Evolutionary conservation across 306 rosid genomes (phyloP).

Genomic region (Albizia julibrissin): DNA sequence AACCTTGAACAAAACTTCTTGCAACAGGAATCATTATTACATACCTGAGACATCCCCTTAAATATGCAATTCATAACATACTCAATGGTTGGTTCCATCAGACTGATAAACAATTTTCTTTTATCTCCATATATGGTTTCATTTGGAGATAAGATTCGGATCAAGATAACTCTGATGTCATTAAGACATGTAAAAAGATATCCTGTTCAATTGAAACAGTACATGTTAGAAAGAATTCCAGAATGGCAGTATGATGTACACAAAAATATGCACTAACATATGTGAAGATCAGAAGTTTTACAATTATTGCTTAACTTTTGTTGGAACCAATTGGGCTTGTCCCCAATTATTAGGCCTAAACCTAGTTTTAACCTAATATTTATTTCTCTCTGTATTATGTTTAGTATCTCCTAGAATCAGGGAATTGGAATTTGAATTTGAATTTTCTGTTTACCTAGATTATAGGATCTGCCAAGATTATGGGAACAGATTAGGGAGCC

Average conservation of each 20-base stretch:
- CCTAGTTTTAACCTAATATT: too few species aligned
- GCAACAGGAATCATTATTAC: slow-evolving; percentile 28
- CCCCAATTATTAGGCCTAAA: too few species aligned
- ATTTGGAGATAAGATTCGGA: slow-evolving; percentile 46
- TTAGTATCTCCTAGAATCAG: too few species aligned
- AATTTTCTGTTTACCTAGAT: too few species aligned
- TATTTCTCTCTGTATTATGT: too few species aligned
- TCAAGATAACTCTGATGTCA: slow-evolving; percentile 61
- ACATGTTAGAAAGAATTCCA: background rate
- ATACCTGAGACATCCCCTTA: slow-evolving; percentile 73
- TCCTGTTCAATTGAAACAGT: slow-evolving; percentile 58
- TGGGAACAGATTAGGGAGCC: too few species aligned
- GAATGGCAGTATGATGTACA: slow-evolving; percentile 21
- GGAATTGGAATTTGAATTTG: too few species aligned
- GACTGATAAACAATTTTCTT: slow-evolving; percentile 54
- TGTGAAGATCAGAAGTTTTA: slow-evolving; percentile 4
- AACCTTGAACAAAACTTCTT: slow-evolving; percentile 22
- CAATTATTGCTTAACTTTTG: too few species aligned
- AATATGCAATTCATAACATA: slow-evolving; percentile 72
- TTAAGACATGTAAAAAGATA: slow-evolving; percentile 68
- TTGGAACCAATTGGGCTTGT: too few species aligned
- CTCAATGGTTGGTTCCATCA: slow-evolving; percentile 91
- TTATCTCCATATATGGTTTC: slow-evolving; percentile 43
- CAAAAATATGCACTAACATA: background rate
- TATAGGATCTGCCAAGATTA: too few species aligned